A percentile compares a stretch with the other conserved stretches of the same genome.
Conservation (phyloP, 345 rosid species). For the Cardamine occulta region DNA sequence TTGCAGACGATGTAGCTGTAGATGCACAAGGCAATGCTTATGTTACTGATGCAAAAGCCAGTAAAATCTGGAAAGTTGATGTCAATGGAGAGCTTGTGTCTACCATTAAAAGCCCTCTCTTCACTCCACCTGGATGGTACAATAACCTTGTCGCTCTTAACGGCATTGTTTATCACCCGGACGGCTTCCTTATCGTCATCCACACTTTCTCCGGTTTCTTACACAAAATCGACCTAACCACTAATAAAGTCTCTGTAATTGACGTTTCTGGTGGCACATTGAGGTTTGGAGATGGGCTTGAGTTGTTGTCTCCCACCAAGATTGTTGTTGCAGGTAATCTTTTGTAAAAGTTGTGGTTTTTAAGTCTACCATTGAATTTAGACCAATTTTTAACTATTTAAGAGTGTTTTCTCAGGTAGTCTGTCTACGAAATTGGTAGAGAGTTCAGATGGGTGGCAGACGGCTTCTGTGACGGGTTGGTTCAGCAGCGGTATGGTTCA, state of each 20-base stretch:
- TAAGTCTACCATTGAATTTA: background rate
- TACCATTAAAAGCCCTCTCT: slow-evolving; percentile 60
- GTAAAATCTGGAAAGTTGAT: slow-evolving; percentile 79
- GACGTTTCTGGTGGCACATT: slow-evolving; percentile 60
- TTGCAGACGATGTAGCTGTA: slow-evolving; percentile 82
- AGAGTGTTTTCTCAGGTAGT: slow-evolving; percentile 48
- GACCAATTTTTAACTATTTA: background rate
- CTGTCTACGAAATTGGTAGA: slow-evolving; percentile 73
- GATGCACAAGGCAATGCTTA: slow-evolving; percentile 79
- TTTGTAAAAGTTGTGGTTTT: background rate
- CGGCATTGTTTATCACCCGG: slow-evolving; percentile 85
- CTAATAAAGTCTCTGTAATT: slow-evolving; percentile 50
- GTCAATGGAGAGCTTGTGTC: slow-evolving; percentile 60
- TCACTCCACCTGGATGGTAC: slow-evolving; percentile 71
- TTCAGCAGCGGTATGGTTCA: slow-evolving; percentile 70
- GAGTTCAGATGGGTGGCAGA: slow-evolving; percentile 85
- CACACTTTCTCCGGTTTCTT: slow-evolving; percentile 72
- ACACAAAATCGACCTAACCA: slow-evolving; percentile 57
- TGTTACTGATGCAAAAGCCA: slow-evolving; percentile 65
- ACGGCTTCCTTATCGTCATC: slow-evolving; percentile 73
- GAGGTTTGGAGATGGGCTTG: slow-evolving; percentile 74
- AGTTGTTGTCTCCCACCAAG: slow-evolving; percentile 65
- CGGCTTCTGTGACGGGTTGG: slow-evolving; percentile 64
- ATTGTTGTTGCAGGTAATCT: slow-evolving; percentile 71
- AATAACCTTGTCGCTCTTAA: slow-evolving; percentile 65